Base-by-base conservation (phyloP, 768 basidiomycete genomes). In the Pisolithus microcarpus region DNA sequence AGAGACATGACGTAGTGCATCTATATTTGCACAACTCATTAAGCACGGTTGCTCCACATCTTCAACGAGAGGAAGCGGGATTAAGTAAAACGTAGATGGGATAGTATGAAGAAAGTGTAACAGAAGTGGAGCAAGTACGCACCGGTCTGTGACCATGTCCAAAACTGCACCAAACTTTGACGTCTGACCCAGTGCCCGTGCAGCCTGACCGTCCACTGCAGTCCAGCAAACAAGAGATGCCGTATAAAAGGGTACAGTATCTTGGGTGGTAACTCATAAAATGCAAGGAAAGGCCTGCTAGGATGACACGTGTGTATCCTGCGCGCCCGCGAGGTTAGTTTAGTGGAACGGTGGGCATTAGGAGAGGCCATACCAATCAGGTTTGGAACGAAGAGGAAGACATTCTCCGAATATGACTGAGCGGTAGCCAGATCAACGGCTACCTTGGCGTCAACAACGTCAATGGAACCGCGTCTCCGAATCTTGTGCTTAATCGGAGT, bases 121-220 rank as follows among this genome's bases (percentile, higher is more conserved):
- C 34, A 48, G 30, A 49, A 43, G 15, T 8, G 19, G 7, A 49
- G 23, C 13, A 50, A 26, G 37, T 30, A 65, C 84, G 56, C 56
- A 95, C 93, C 95, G 75, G 68, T 99, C 96, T 6, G 96, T 98
- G 38, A 99, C 95, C 96, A 99, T 99, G 69, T 99, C 96, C 60
- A 99, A 71, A 40, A 98, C 95, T 3, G 92, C 93, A 21, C 96
- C 96, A 69, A 98, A 97, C 71, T 95, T 94, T 49, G 89, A 92
- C 5, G 91, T 87, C 70, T 99, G 94, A 10, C 82, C 84, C 38
- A 96, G 72, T 1, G 83, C 82, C 43, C 96, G 77, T 11, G 96
- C 96, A 8, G 87, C 94, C 62, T 87, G 84, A 3, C 96, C 96
- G 57, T 98, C 96, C 26, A 94, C 86, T 15, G 92, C 96, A 63